Conservation (phyloP, 2,329 filamentous ascomycete species). For the Neocucurbitaria cava region DNA sequence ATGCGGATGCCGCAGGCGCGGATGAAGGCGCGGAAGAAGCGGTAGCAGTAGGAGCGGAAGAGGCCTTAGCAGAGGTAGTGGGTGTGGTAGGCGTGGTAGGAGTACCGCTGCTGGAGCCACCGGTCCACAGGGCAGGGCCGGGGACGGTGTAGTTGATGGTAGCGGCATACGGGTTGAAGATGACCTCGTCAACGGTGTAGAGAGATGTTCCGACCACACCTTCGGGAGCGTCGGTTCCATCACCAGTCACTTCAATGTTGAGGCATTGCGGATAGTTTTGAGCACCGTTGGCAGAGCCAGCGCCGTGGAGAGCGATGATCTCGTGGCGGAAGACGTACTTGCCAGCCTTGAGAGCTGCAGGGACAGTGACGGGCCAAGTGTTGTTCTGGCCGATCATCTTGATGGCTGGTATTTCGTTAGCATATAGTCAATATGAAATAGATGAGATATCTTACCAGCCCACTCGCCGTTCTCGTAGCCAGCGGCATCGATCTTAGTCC, state of each 20-base stretch:
- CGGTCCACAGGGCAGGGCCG: slow-evolving; percentile 50
- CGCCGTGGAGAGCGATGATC: slow-evolving; percentile 58
- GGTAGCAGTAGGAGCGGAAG: slow-evolving; percentile 6
- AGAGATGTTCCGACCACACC: slow-evolving; percentile 62
- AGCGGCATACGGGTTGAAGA: slow-evolving; percentile 51
- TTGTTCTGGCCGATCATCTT: slow-evolving; percentile 56
- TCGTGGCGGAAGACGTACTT: slow-evolving; percentile 66
- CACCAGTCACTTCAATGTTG: slow-evolving; percentile 59
- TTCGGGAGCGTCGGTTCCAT: slow-evolving; percentile 51
- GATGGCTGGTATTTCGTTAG: slow-evolving; percentile 18
- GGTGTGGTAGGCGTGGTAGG: slow-evolving; percentile 21
- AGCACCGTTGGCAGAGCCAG: slow-evolving; percentile 54
- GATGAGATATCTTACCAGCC: slow-evolving; percentile 26
- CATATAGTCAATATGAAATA: not conserved
- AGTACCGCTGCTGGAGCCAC: slow-evolving; percentile 24
- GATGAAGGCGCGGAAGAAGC: slow-evolving; percentile 16
- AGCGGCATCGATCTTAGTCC: slow-evolving; percentile 47
- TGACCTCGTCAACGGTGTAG: slow-evolving; percentile 50
- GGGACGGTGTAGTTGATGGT: slow-evolving; percentile 51
- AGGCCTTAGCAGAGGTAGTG: slow-evolving; percentile 9
- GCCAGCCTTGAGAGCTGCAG: slow-evolving; percentile 53
- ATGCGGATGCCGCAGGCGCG: slow-evolving; percentile 5
- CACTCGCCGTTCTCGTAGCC: slow-evolving; percentile 44
- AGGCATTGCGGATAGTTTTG: slow-evolving; percentile 62
- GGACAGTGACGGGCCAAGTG: slow-evolving; percentile 57